Evolutionary conservation across 495 filamentous ascomycete genomes (phyloP).

Genomic region (Lasiosphaeria miniovina): DNA sequence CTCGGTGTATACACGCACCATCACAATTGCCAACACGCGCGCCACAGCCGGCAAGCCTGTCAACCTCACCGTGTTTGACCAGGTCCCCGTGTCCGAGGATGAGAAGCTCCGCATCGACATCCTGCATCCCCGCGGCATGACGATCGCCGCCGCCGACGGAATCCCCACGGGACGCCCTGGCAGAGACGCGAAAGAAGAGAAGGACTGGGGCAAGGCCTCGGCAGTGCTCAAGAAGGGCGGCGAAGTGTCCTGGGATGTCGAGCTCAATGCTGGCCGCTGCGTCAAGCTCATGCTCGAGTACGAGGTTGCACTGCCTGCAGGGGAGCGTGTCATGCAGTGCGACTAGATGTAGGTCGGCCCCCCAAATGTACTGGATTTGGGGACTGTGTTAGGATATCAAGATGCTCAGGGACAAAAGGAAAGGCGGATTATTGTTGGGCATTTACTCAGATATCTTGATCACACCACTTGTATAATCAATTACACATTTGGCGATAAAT

Average conservation of each 20-base stretch:
- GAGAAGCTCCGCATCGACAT: slow-evolving; percentile 57
- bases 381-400: too few species aligned
- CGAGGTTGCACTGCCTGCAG: slow-evolving; percentile 53
- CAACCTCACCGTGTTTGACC: slow-evolving; percentile 58
- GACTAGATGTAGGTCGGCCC: not conserved
- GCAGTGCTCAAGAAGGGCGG: slow-evolving; percentile 56
- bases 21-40: slow-evolving; percentile 60
- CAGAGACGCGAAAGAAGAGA: slow-evolving; percentile 25
- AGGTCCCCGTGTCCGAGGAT: slow-evolving; percentile 65
- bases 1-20: slow-evolving; percentile 54
- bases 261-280: slow-evolving; percentile 54
- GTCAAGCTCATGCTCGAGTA: slow-evolving; percentile 62
- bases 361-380: too few species aligned
- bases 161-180: slow-evolving; percentile 2
- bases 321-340: slow-evolving; percentile 44
- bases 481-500: too few species aligned
- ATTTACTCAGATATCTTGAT: too few species aligned
- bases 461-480: too few species aligned
- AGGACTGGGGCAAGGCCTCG: slow-evolving; percentile 48
- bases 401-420: too few species aligned
- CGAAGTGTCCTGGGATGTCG: slow-evolving; percentile 59
- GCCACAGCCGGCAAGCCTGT: slow-evolving; percentile 41
- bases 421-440: too few species aligned
- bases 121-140: slow-evolving; percentile 50
- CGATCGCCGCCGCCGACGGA: slow-evolving; percentile 37